Evolutionary conservation across 2,329 filamentous ascomycete species (phyloP).

Genomic region (Botryotinia globosa): DNA sequence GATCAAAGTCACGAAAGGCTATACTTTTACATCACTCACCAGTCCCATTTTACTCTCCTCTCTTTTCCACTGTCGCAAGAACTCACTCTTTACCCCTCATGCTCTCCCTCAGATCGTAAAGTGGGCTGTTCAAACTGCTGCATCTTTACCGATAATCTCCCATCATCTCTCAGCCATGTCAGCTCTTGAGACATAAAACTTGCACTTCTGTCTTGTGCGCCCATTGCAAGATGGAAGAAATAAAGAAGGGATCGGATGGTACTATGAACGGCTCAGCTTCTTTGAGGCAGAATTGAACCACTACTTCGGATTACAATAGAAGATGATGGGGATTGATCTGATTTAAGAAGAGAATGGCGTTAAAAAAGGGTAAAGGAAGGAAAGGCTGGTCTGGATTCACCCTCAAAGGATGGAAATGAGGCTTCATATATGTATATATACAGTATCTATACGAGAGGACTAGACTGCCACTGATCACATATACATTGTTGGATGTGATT

Average conservation of each 20-base stretch:
- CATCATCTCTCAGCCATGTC: constrained; percentile 41
- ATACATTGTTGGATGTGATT: constrained; percentile 40
- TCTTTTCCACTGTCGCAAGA: constrained; percentile 40
- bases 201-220: constrained; percentile 43
- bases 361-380: constrained; percentile 34
- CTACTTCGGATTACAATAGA: constrained; percentile 40
- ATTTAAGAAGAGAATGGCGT: neutral
- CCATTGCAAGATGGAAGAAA: constrained; percentile 41
- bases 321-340: constrained; percentile 33
- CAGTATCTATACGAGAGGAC: constrained; percentile 39
- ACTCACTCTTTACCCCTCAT: constrained; percentile 48
- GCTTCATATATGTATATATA: constrained; percentile 45
- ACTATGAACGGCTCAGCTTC: constrained; percentile 44
- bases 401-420: constrained; percentile 37
- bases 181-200: constrained; percentile 41
- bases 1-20: constrained; percentile 41
- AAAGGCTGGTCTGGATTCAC: constrained; percentile 42
- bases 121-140: constrained; percentile 43
- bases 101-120: constrained; percentile 41
- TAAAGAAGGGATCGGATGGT: constrained; percentile 43
- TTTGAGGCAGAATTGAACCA: constrained; percentile 42
- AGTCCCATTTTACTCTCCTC: constrained; percentile 34
- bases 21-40: constrained; percentile 35
- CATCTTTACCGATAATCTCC: constrained; percentile 42
- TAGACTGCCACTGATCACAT: constrained; percentile 38